phyloP scores from a whole-genome alignment of 306 rosid genomes.

The Cucumis hystrix region DNA sequence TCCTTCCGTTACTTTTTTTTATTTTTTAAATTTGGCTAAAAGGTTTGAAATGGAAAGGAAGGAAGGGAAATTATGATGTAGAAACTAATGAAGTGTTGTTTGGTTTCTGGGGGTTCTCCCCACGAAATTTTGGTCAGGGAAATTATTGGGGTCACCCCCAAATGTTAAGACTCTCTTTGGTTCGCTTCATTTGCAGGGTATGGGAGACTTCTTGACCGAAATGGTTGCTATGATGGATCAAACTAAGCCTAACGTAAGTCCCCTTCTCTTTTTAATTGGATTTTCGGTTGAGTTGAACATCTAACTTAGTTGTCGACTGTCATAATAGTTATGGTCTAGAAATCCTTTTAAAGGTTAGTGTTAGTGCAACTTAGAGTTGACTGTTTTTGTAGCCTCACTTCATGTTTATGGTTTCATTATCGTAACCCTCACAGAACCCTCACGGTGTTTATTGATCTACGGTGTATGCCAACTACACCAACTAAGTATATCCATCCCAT shows the following conservation, averaged over 20 bases:
- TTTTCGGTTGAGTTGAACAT: too few relatives aligned
- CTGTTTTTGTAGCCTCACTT: too few relatives aligned
- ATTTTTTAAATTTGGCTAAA: background rate
- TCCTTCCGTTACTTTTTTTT: background rate
- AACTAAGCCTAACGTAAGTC: conserved; percentile 53
- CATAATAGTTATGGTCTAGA: too few relatives aligned
- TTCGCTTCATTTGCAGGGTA: conserved; percentile 46
- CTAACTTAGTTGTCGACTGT: too few relatives aligned
- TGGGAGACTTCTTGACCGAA: conserved; percentile 84
- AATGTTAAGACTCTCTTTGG: conserved; percentile 3
- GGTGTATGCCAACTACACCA: too few relatives aligned
- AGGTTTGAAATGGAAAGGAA: background rate
- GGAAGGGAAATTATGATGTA: background rate
- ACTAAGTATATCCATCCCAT: too few relatives aligned
- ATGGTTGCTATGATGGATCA: conserved; percentile 89
- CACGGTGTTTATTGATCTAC: too few relatives aligned
- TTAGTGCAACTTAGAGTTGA: too few relatives aligned
- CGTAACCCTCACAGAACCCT: too few relatives aligned
- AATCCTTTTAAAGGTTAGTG: too few relatives aligned
- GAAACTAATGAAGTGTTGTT: background rate
- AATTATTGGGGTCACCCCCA: background rate
- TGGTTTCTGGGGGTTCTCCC: background rate
- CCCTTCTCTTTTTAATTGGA: background rate
- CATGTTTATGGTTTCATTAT: too few relatives aligned
- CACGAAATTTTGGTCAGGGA: background rate